Evolutionary conservation across 2,329 filamentous ascomycete genomes (phyloP), one percentile per base, ranked within the genome.

Genomic region (Byssoonygena ceratinophila): DNA sequence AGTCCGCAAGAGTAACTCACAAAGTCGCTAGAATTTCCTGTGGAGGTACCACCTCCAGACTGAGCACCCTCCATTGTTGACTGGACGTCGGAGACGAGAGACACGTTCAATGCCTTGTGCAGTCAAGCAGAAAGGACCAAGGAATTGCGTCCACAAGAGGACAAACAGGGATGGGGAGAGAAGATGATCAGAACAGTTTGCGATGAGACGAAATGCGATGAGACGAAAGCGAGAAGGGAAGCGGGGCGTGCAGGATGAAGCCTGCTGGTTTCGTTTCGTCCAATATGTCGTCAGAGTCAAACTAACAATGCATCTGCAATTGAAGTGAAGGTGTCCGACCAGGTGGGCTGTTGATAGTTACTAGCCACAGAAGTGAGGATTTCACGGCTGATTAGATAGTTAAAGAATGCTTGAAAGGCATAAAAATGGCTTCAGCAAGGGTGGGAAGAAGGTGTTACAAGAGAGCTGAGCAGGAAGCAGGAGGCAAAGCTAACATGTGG

Each of bases 11-110:
- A 44, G 39, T 43, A 54, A 85, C 86, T 76, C 76, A 94, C 89
- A 79, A 95, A 95, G 75, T 95, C 89, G 77, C 89, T 94, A 57
- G 89, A 94, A 74, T 87, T 94, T 71, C 86, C 92, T 65, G 80
- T 75, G 63, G 73, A 71, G 40, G 49, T 39, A 47, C 41, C 32
- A 29, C 55, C 51, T 31, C 46, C 51, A 22, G 43, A 32, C 22
- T 47, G 54, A 8, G 49, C 49, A 48, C 36, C 50, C 4, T 57
- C 57, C 55, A 59, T 55, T 27, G 53, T 52, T 27, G 40, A 14
- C 22, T 29, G 27, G 20, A 14, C 18, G 39, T 2, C 9, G 14
- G 22, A 29, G 20, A 31, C 31, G 29, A 34, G 44, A 32, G 44
- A 36, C 12, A 27, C 9, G n/a, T 12, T 23, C 31, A 36, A 46